phyloP scores from a whole-genome alignment of 164 flowering plant species.

The Magnolia officinalis region DNA sequence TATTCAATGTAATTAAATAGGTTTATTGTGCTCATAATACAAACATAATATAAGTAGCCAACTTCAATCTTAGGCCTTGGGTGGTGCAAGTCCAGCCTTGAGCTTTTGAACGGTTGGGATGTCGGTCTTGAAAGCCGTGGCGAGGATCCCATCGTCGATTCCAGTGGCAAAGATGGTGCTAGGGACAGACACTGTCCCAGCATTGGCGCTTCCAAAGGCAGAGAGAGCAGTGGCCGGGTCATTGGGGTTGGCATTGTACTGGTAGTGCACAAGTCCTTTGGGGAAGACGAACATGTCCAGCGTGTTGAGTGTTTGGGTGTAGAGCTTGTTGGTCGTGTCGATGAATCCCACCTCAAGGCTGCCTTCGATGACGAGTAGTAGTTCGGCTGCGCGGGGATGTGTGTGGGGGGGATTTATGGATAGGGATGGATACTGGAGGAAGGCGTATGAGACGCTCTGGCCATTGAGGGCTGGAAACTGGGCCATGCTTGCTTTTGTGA shows the following conservation, averaged over 20 bases:
- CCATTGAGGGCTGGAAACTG: constrained; percentile 32
- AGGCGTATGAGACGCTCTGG: constrained; percentile 29
- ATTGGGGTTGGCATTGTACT: constrained; percentile 12
- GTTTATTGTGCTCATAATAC: too few relatives aligned
- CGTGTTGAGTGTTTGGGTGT: constrained; percentile 19
- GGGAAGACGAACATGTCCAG: constrained; percentile 31
- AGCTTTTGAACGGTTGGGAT: constrained; percentile 16
- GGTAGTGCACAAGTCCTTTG: constrained; percentile 21
- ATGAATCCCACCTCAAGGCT: constrained; percentile 23
- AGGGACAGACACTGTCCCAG: constrained; percentile 21
- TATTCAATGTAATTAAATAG: too few relatives aligned
- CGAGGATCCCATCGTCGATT: constrained; percentile 12
- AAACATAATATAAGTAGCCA: neutral
- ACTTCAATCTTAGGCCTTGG: constrained; percentile 4
- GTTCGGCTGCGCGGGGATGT: constrained; percentile 39
- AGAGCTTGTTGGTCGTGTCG: constrained; percentile 25
- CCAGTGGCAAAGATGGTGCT: constrained; percentile 15
- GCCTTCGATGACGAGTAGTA: constrained; percentile 19
- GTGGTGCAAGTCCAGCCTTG: constrained; percentile 15
- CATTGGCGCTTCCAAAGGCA: constrained; percentile 17
- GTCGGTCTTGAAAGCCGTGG: constrained; percentile 21
- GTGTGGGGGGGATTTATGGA: constrained; percentile 28
- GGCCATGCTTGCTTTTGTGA: constrained; percentile 25
- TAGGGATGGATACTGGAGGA: constrained; percentile 24
- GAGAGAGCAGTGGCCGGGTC: constrained; percentile 13